Evolutionary conservation across 2,329 filamentous ascomycete species (phyloP).

Genomic region (Thermochaetoides dissita): DNA sequence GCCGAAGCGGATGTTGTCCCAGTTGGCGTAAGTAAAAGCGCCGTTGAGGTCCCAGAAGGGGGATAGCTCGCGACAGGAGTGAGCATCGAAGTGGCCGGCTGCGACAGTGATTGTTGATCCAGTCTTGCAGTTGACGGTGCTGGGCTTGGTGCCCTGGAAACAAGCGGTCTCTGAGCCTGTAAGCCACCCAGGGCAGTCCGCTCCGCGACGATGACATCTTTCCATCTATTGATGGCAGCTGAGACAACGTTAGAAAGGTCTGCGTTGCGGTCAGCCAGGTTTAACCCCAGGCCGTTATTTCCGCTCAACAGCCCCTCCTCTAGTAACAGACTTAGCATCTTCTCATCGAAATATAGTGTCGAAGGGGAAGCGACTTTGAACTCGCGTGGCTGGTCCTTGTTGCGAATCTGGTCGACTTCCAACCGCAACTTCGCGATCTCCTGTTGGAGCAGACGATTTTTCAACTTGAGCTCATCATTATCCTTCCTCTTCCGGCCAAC

Average conservation of each 20-base stretch:
- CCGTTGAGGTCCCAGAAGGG: no score
- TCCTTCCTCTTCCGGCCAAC: slow-evolving; percentile 44
- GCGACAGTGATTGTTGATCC: no score
- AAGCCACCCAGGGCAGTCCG: slow-evolving; percentile 31
- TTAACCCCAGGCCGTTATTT: slow-evolving; percentile 29
- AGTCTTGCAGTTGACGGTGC: background rate
- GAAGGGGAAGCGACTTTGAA: slow-evolving; percentile 39
- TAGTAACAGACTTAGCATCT: slow-evolving; percentile 32
- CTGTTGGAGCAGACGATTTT: slow-evolving; percentile 38
- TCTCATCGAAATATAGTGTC: slow-evolving; percentile 37
- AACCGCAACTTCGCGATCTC: slow-evolving; percentile 42
- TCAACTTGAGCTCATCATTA: slow-evolving; percentile 34
- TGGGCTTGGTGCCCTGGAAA: slow-evolving; percentile 10
- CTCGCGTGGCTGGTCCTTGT: slow-evolving; percentile 45
- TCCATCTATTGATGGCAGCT: slow-evolving; percentile 48
- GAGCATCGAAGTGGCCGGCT: no score
- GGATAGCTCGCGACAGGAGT: no score
- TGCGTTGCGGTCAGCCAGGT: slow-evolving; percentile 35
- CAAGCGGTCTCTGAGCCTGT: slow-evolving; percentile 35
- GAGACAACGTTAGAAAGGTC: slow-evolving; percentile 39
- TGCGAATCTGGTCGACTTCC: slow-evolving; percentile 46
- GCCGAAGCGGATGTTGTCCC: no score
- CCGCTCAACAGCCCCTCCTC: slow-evolving; percentile 29
- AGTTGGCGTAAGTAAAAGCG: no score
- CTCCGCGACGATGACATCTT: slow-evolving; percentile 41